Percentiles rank a stretch among this genome's conserved stretches.
These are phyloP conservation scores for Claviceps monticola DNA, from an alignment of 2,329 filamentous ascomycete genomes.

Conservation along the genomic window DNA sequence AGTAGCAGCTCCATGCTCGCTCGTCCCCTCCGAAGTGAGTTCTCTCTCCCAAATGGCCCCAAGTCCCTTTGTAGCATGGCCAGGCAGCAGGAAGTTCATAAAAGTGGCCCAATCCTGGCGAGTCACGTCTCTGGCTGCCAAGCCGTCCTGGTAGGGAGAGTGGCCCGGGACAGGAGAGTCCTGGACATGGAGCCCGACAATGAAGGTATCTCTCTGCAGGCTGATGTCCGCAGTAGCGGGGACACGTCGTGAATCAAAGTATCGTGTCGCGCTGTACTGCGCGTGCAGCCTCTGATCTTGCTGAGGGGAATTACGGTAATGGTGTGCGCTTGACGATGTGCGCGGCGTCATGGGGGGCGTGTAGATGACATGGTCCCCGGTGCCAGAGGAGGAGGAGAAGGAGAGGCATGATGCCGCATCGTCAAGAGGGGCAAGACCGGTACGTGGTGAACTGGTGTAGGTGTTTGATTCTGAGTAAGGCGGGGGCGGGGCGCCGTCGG, in stretches of 20 bases:
- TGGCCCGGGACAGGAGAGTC: conserved; percentile 25
- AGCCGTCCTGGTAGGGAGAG: conserved; percentile 28
- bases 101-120: conserved; percentile 46
- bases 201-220: conserved; percentile 12
- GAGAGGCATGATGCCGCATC: conserved; percentile 24
- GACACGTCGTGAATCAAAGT: conserved; percentile 32
- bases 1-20: conserved; percentile 9
- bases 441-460: conserved; percentile 26
- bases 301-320: not conserved
- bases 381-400: conserved; percentile 15
- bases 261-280: conserved; percentile 15
- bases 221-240: conserved; percentile 10
- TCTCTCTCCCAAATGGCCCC: conserved; percentile 36
- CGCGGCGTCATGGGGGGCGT: conserved; percentile 37
- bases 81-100: conserved; percentile 39
- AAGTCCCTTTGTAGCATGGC: conserved; percentile 30
- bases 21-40: conserved; percentile 25
- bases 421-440: conserved; percentile 14
- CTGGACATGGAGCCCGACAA: conserved; percentile 22
- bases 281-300: not conserved
- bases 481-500: conserved; percentile 15
- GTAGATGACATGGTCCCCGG: conserved; percentile 29
- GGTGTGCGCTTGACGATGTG: conserved; percentile 11
- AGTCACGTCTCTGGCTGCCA: conserved; percentile 29
- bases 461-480: conserved; percentile 46